Evolutionary conservation across 495 filamentous ascomycete genomes (phyloP).

Genomic region (Schizothecium vesticola): DNA sequence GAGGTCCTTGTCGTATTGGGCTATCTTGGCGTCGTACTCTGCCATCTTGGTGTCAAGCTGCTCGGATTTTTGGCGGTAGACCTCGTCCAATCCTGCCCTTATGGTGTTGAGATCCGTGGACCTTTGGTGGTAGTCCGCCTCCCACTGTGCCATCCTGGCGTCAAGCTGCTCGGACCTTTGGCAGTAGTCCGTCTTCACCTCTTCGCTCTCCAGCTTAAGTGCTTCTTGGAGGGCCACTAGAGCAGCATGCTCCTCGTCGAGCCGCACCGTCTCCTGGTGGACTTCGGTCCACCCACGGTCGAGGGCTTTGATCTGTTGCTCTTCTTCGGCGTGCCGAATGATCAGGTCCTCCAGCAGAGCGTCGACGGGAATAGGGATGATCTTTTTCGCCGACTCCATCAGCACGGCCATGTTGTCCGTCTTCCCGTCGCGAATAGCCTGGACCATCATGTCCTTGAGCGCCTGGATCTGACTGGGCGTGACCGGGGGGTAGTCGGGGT

Average conservation of each 20-base stretch:
- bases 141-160: background rate
- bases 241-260: background rate
- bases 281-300: background rate
- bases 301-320: background rate
- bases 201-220: background rate
- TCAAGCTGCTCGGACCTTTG: background rate
- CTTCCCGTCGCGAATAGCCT: background rate
- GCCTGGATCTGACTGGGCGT: background rate
- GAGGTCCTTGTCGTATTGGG: background rate
- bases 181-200: background rate
- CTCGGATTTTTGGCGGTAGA: background rate
- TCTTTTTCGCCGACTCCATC: background rate
- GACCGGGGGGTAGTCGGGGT: background rate
- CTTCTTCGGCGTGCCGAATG: background rate
- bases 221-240: background rate
- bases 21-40: background rate
- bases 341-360: background rate
- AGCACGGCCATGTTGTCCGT: background rate
- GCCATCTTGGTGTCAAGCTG: background rate
- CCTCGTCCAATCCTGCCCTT: background rate
- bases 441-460: background rate
- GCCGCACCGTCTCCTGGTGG: background rate
- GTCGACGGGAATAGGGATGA: background rate
- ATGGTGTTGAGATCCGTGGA: background rate
- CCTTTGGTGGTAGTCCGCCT: background rate